Conservation (phyloP, 23 red algal species). For the Porphyridium purpureum region DNA sequence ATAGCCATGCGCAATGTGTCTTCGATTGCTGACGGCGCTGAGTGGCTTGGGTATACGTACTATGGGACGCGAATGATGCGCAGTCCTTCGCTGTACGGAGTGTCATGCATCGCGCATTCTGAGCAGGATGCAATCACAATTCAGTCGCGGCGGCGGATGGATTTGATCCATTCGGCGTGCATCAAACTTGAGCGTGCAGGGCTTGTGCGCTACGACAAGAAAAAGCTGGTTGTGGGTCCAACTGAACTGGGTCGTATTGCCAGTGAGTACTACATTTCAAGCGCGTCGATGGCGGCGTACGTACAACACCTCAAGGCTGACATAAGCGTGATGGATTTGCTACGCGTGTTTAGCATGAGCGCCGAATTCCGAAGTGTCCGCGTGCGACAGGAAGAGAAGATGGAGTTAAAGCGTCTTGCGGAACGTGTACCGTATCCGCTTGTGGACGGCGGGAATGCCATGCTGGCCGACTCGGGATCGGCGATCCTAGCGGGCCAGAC, state of each 20-base stretch:
- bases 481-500: slow-evolving; percentile 48
- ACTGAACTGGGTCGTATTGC: slow-evolving; percentile 74
- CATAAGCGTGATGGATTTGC: slow-evolving; percentile 41
- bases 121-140: slow-evolving; percentile 45
- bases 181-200: slow-evolving; percentile 59
- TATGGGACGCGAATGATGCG: slow-evolving; percentile 65
- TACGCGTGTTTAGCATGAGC: slow-evolving; percentile 44
- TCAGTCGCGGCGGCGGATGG: slow-evolving; percentile 31
- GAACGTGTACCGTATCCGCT: slow-evolving; percentile 51
- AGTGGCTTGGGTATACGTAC: slow-evolving; percentile 79
- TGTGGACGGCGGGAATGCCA: slow-evolving; percentile 25
- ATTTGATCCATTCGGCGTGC: slow-evolving; percentile 37
- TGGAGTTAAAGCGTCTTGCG: slow-evolving; percentile 38
- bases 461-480: slow-evolving; percentile 30
- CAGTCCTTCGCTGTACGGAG: slow-evolving; percentile 80
- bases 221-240: slow-evolving; percentile 17
- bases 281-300: slow-evolving; percentile 35
- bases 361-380: slow-evolving; percentile 56
- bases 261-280: slow-evolving; percentile 50
- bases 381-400: slow-evolving; percentile 74
- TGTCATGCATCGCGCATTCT: slow-evolving; percentile 49
- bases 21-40: slow-evolving; percentile 53
- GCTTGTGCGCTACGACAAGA: slow-evolving; percentile 25
- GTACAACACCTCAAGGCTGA: slow-evolving; percentile 22
- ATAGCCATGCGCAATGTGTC: slow-evolving; percentile 71